A percentile compares a stretch with the other conserved stretches of the same genome.
Conservation (phyloP, 1,284 basidiomycete genomes). For the Calocybe gambosa region DNA sequence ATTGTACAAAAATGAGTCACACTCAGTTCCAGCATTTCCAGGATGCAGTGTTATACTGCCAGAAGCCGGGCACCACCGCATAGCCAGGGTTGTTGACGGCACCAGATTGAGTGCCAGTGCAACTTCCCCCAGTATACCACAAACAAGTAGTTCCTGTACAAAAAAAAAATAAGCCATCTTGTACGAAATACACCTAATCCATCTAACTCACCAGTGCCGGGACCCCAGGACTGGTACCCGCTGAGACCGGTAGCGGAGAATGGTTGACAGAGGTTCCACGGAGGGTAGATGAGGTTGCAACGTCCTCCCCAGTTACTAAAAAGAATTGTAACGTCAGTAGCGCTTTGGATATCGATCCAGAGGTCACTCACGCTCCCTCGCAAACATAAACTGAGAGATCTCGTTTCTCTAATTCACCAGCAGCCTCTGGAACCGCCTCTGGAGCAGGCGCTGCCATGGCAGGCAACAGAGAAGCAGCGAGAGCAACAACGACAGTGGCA, state of each 20-base stretch:
- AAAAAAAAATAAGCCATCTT: background rate
- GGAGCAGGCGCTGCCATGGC: conserved; percentile 12
- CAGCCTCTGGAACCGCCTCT: conserved; percentile 4
- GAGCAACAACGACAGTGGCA: conserved; percentile 11
- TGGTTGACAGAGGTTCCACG: conserved; percentile 8
- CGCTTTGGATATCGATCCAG: background rate
- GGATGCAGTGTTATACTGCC: conserved; percentile 10
- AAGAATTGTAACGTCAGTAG: background rate
- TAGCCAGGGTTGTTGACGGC: conserved; percentile 7
- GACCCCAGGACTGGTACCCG: conserved; percentile 10
- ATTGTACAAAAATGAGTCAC: too few relatives aligned
- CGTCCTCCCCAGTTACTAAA: conserved; percentile 3
- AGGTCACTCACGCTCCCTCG: conserved; percentile 1
- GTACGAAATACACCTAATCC: background rate
- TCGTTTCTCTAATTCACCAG: conserved; percentile 3
- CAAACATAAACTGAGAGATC: conserved; percentile 8
- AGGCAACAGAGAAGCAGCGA: conserved; percentile 9
- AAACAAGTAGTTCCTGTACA: conserved; percentile 6
- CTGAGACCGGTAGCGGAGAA: conserved; percentile 8
- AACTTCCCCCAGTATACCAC: conserved; percentile 8
- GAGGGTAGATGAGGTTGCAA: conserved; percentile 6
- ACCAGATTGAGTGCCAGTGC: conserved; percentile 9
- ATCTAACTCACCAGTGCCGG: conserved; percentile 1
- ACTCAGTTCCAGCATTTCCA: conserved; percentile 9
- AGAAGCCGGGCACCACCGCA: conserved; percentile 6